These are phyloP conservation scores for Aureobasidium leucospermi DNA, from an alignment of 2,329 filamentous ascomycete species.

Conservation along the genomic window DNA sequence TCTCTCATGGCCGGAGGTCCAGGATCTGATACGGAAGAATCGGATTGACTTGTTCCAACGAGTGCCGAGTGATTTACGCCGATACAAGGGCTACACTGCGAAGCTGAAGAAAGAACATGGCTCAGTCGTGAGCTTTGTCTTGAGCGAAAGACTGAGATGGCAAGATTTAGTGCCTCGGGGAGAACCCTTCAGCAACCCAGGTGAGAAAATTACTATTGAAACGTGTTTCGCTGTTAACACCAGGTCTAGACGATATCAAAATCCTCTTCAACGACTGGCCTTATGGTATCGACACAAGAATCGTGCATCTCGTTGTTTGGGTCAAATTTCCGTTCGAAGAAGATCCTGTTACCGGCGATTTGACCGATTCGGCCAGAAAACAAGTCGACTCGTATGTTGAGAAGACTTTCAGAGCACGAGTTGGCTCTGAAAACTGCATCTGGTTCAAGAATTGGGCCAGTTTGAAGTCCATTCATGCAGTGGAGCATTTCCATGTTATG, in stretches of 20 bases:
- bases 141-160: constrained; percentile 67
- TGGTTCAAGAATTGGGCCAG: constrained; percentile 94
- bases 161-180: constrained; percentile 35
- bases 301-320: constrained; percentile 86
- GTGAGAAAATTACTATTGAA: constrained; percentile 25
- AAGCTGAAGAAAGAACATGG: constrained; percentile 60
- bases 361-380: constrained; percentile 55
- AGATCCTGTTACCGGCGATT: constrained; percentile 56
- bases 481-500: constrained; percentile 97
- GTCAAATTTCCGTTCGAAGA: constrained; percentile 77
- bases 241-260: constrained; percentile 52
- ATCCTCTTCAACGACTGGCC: constrained; percentile 91
- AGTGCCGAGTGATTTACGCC: constrained; percentile 66
- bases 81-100: constrained; percentile 65
- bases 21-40: constrained; percentile 56
- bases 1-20: constrained; percentile 64
- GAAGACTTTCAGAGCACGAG: constrained; percentile 52
- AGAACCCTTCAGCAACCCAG: constrained; percentile 37
- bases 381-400: constrained; percentile 66
- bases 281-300: constrained; percentile 70
- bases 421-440: constrained; percentile 50
- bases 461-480: constrained; percentile 75
- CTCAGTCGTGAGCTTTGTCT: constrained; percentile 69
- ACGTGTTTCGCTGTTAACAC: constrained; percentile 4
- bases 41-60: constrained; percentile 70